Percentiles rank a stretch among this genome's conserved stretches.
phyloP scores from a whole-genome alignment of 768 basidiomycete species.

The Psilocybe cyanescens region DNA sequence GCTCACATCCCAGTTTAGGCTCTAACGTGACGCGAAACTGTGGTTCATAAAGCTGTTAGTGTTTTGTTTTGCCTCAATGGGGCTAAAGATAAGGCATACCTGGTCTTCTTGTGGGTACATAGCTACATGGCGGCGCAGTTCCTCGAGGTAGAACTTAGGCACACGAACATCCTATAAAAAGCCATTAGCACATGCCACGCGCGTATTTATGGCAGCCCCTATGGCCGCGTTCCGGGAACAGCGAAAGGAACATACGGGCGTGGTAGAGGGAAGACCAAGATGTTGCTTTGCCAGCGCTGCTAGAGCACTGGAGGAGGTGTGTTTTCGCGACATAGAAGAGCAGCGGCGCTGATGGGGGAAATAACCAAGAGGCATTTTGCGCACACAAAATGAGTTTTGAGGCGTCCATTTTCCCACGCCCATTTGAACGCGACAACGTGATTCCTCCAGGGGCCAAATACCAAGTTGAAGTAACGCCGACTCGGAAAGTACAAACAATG shows the following conservation, averaged over 20 bases:
- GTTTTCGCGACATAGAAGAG: conserved; percentile 7
- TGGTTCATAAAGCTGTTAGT: conserved; percentile 4
- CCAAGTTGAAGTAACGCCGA: no score
- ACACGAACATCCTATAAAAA: conserved; percentile 25
- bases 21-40: conserved; percentile 43
- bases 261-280: conserved; percentile 11
- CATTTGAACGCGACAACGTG: conserved; percentile 5
- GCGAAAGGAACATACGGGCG: conserved; percentile 9
- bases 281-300: conserved; percentile 16
- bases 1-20: conserved; percentile 44
- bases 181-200: conserved; percentile 9
- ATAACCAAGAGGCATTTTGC: not conserved
- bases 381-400: conserved; percentile 2
- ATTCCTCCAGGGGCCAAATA: not conserved
- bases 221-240: not conserved
- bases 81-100: conserved; percentile 25
- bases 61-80: not conserved
- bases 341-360: not conserved
- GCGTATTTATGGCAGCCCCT: conserved; percentile 7
- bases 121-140: conserved; percentile 34
- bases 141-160: conserved; percentile 38
- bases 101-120: conserved; percentile 37
- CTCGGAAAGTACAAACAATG: no score
- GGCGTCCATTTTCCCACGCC: conserved; percentile 7
- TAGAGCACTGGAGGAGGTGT: conserved; percentile 3